These are phyloP conservation scores for Theileria parva DNA, from an alignment of 169 alveolate species.

Conservation along the genomic window DNA sequence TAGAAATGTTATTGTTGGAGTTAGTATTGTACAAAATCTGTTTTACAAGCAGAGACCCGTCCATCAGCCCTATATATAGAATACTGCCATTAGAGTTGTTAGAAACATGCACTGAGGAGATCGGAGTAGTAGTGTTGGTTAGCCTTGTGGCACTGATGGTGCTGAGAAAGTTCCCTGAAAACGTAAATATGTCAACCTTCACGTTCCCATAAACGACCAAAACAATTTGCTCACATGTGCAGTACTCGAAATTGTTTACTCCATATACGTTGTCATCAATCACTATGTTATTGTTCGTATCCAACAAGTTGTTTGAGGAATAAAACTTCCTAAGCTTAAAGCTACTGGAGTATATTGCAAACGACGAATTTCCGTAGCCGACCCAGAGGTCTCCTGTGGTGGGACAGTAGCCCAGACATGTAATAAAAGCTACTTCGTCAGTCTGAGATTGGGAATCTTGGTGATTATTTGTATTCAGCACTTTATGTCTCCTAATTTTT, in stretches of 20 bases:
- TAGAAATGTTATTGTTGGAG: slow-evolving; percentile 16
- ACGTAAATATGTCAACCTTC: slow-evolving; percentile 37
- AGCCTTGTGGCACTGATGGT: slow-evolving; percentile 21
- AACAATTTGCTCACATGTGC: slow-evolving; percentile 43
- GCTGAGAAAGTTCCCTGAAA: slow-evolving; percentile 32
- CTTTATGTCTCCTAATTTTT: not conserved
- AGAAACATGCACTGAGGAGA: slow-evolving; percentile 41
- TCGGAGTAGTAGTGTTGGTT: slow-evolving; percentile 49
- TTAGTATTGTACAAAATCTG: slow-evolving; percentile 19
- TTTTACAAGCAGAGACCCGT: slow-evolving; percentile 53
- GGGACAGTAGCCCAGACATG: slow-evolving; percentile 38
- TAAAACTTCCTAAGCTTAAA: slow-evolving; percentile 36
- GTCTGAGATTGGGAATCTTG: slow-evolving; percentile 8
- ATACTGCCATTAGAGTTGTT: slow-evolving; percentile 29
- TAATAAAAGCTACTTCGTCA: slow-evolving; percentile 32
- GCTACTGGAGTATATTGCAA: slow-evolving; percentile 46
- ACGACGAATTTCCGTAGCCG: slow-evolving; percentile 64
- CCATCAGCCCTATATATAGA: slow-evolving; percentile 62
- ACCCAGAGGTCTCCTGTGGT: slow-evolving; percentile 61
- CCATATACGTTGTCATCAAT: slow-evolving; percentile 27
- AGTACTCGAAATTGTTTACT: slow-evolving; percentile 51
- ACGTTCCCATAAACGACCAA: slow-evolving; percentile 54
- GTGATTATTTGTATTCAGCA: not conserved
- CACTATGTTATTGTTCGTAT: not conserved
- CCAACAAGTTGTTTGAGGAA: slow-evolving; percentile 3